Base-by-base conservation (phyloP, 495 filamentous ascomycete genomes). In the Neurospora hispaniola region DNA sequence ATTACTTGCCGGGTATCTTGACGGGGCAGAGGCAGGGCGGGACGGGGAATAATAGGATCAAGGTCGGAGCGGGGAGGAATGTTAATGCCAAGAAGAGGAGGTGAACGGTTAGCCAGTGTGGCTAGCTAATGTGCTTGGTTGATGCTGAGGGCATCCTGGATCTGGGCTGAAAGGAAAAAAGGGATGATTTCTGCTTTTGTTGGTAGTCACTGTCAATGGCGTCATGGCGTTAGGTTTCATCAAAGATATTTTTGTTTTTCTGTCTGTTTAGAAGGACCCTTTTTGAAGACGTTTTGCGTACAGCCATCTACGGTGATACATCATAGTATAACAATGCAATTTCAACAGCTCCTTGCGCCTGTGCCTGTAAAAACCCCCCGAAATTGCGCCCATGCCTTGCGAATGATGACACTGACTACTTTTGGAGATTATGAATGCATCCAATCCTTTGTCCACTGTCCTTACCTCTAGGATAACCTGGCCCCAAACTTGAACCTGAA, bases 1-100 rank as follows among this genome's bases (percentile, higher is more conserved):
- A 98, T 81, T 96, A 95, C 78, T 82, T 98, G 72, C 96, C 96
- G 0, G 85, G 88, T 31, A 96, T 99, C 68, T 76, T 98, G 80
- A 94, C 89, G 10, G 96, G 96, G 0, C 89, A 96, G 75, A 88
- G 88, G 74, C 82, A 88, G 39, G 54, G 54, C 0, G 54, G 54
- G 1, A 86, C 86, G 73, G 81, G 81, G 0, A 88, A 88, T 4
- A 90, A 90, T 0, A 92, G 87, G 82, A 87, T 91, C 69, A 91
- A 88, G 81, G 88, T 98, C 11, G 96, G 96, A 5, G 93, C 94
- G 43, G 96, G 96, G 27, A 89, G 89, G 75, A 93, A 91, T 79
- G 87, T 98, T 70, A 98, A 98, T 82, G 90, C 93, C 71, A 91
- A 84, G 80, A 96, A 93, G 84, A 82, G 82, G 76, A 81, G 79